Conservation (phyloP, 78 protist genomes). For the Blattamonas nauphoetae region DNA sequence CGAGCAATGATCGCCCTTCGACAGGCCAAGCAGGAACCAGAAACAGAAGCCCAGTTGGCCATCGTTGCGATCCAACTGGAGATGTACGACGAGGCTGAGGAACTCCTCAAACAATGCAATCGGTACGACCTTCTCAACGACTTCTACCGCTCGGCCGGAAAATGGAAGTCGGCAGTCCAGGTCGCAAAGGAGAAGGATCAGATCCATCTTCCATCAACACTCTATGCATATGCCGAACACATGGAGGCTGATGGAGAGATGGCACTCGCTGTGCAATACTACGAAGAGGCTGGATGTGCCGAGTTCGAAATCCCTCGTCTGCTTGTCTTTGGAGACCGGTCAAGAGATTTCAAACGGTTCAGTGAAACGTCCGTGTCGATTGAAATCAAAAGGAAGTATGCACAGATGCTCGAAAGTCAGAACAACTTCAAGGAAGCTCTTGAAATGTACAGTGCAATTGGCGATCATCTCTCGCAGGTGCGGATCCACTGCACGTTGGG, state of each 20-base stretch:
- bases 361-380: neutral
- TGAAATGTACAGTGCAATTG: conserved; percentile 34
- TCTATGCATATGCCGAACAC: conserved; percentile 16
- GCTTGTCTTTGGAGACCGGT: conserved; percentile 2
- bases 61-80: conserved; percentile 53
- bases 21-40: conserved; percentile 2
- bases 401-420: conserved; percentile 37
- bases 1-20: conserved; percentile 23
- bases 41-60: conserved; percentile 49
- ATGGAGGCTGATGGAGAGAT: conserved; percentile 40
- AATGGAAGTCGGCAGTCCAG: neutral
- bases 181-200: conserved; percentile 45
- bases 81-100: conserved; percentile 42
- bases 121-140: conserved; percentile 51
- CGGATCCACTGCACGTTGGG: conserved; percentile 16
- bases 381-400: conserved; percentile 50
- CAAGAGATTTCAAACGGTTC: conserved; percentile 19
- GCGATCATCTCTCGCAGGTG: conserved; percentile 37
- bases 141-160: conserved; percentile 30
- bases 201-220: conserved; percentile 40
- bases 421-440: conserved; percentile 25
- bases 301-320: conserved; percentile 31
- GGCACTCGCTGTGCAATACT: neutral
- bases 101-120: conserved; percentile 21
- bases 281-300: neutral